phyloP scores from a whole-genome alignment of 2,329 filamentous ascomycete species.

The Scytalidium sp. region DNA sequence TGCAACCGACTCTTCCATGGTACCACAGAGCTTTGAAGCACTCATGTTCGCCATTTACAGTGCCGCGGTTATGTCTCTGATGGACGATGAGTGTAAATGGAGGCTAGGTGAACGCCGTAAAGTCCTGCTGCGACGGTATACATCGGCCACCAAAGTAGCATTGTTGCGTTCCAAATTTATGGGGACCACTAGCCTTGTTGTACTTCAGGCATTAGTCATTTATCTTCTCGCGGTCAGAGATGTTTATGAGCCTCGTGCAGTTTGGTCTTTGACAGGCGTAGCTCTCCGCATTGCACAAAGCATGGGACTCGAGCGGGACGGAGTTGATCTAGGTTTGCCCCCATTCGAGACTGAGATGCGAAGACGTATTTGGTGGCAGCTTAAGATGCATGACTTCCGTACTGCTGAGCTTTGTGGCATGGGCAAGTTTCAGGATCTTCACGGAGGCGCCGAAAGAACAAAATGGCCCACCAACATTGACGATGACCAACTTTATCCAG shows the following conservation, averaged over 20 bases:
- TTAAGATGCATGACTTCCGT: constrained; percentile 19
- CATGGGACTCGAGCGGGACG: constrained; percentile 65
- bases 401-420: constrained; percentile 13
- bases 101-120: constrained; percentile 17
- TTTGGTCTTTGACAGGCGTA: constrained; percentile 60
- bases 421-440: constrained; percentile 16
- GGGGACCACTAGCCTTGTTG: constrained; percentile 53
- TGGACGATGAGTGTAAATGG: constrained; percentile 45
- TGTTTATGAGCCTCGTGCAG: constrained; percentile 53
- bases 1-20: constrained; percentile 36
- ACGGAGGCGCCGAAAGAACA: constrained; percentile 44
- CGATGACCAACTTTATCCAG: constrained; percentile 53
- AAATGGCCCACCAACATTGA: constrained; percentile 58
- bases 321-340: constrained; percentile 50
- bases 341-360: constrained; percentile 67
- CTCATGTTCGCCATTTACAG: constrained; percentile 66
- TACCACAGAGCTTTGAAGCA: constrained; percentile 51
- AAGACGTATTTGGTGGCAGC: constrained; percentile 64
- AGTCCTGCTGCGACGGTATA: constrained; percentile 27
- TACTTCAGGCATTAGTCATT: constrained; percentile 56
- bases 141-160: constrained; percentile 40
- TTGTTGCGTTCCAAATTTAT: constrained; percentile 55
- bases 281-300: constrained; percentile 63
- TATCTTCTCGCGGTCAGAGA: constrained; percentile 39
- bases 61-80: constrained; percentile 56